These are phyloP conservation scores for Clonostachys rhizophaga DNA, from an alignment of 2,329 filamentous ascomycete species.

Conservation along the genomic window DNA sequence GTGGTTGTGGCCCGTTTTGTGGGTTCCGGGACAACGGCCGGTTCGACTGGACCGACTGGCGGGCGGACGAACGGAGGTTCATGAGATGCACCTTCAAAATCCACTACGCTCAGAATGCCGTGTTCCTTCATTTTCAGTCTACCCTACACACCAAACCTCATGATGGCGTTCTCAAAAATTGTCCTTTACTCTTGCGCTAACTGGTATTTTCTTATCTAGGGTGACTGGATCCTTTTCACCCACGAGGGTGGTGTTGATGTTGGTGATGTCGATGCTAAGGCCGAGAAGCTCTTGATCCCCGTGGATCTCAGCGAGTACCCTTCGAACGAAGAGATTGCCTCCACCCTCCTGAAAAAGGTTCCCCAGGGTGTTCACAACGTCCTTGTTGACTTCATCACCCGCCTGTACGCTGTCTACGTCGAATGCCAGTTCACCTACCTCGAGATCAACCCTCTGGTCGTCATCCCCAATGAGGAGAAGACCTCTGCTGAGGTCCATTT, in stretches of 20 bases:
- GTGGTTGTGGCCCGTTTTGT: slow-evolving; percentile 1
- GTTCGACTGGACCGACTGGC: slow-evolving; percentile 14
- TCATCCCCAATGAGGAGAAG: slow-evolving; percentile 88
- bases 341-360: slow-evolving; percentile 83
- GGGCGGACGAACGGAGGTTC: slow-evolving; percentile 31
- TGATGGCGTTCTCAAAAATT: too few species aligned
- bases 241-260: slow-evolving; percentile 99
- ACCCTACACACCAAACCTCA: too few species aligned
- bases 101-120: too few species aligned
- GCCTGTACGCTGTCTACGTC: slow-evolving; percentile 97
- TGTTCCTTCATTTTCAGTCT: too few species aligned
- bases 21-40: slow-evolving; percentile 6
- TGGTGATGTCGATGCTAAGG: slow-evolving; percentile 97
- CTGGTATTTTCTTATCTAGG: slow-evolving; percentile 44
- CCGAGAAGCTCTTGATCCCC: slow-evolving; percentile 96
- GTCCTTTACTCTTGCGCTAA: too few species aligned
- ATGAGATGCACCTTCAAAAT: too few species aligned
- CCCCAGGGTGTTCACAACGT: slow-evolving; percentile 96
- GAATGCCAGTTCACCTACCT: slow-evolving; percentile 99
- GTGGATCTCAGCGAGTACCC: slow-evolving; percentile 94
- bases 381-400: slow-evolving; percentile 97
- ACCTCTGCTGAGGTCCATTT: slow-evolving; percentile 96
- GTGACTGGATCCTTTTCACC: slow-evolving; percentile 99
- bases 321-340: slow-evolving; percentile 90
- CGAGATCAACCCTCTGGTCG: slow-evolving; percentile 98